Percentiles rank a stretch among this genome's conserved stretches.
These are phyloP conservation scores for Penicillium arizonense DNA, from an alignment of 495 filamentous ascomycete genomes.

Conservation along the genomic window DNA sequence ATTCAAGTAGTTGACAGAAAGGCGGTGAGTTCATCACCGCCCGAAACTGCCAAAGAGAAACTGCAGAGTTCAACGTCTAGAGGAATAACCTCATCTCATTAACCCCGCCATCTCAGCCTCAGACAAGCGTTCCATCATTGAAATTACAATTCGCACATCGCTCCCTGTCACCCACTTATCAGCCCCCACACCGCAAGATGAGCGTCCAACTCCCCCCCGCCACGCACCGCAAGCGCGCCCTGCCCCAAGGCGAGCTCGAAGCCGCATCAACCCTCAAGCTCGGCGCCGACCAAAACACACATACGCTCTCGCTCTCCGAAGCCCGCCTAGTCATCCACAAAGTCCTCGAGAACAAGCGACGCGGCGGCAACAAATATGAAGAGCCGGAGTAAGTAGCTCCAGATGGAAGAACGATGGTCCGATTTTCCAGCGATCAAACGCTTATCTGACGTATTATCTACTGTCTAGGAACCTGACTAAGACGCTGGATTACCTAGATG, in stretches of 20 bases:
- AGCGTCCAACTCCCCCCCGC: constrained; percentile 45
- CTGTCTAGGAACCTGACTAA: constrained; percentile 62
- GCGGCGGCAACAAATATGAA: constrained; percentile 47
- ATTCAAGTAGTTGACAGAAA: not conserved
- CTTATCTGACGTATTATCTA: constrained; percentile 7
- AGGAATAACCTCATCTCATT: not conserved
- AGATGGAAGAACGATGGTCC: not conserved
- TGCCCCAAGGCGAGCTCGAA: constrained; percentile 82
- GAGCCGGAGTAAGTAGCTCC: constrained; percentile 46
- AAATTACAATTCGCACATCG: not conserved
- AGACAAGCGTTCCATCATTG: not conserved
- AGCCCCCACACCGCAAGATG: constrained; percentile 21
- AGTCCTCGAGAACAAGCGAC: constrained; percentile 63
- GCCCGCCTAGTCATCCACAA: constrained; percentile 89
- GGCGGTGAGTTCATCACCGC: constrained; percentile 25
- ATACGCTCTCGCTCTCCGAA: constrained; percentile 84
- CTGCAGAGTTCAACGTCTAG: constrained; percentile 16
- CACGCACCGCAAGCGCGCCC: constrained; percentile 70
- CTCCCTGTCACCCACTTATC: not conserved
- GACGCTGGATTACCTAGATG: constrained; percentile 86
- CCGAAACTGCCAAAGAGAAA: constrained; percentile 16
- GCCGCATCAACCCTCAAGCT: constrained; percentile 76
- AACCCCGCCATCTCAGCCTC: not conserved
- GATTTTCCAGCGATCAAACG: not conserved
- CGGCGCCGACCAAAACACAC: constrained; percentile 87